Evolutionary conservation across 169 alveolate species (phyloP).

Genomic region (Cryptosporidium muris): DNA sequence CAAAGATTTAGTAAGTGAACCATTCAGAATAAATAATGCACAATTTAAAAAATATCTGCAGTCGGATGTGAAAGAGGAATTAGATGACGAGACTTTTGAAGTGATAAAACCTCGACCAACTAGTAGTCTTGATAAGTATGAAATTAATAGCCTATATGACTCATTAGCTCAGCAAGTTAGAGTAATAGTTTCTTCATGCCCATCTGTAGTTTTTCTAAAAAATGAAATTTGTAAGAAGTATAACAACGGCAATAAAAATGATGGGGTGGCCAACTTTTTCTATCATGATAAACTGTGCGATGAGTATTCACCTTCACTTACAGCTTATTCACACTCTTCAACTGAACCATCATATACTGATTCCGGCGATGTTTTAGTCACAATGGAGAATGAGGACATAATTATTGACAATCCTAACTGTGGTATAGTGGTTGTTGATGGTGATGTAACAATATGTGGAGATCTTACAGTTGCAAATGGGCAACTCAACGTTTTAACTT

Average conservation of each 20-base stretch:
- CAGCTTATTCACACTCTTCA: slow-evolving; percentile 10
- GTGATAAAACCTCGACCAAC: not conserved
- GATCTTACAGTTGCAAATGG: slow-evolving; percentile 62
- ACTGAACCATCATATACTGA: slow-evolving; percentile 38
- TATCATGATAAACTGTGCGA: not conserved
- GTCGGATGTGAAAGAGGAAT: not conserved
- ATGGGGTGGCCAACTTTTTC: slow-evolving; percentile 13
- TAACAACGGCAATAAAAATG: slow-evolving; percentile 10
- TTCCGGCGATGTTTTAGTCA: slow-evolving; percentile 40
- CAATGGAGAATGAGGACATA: slow-evolving; percentile 54
- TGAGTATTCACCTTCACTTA: slow-evolving; percentile 15
- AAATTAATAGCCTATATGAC: slow-evolving; percentile 25
- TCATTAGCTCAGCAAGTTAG: slow-evolving; percentile 26
- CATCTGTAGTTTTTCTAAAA: slow-evolving; percentile 11
- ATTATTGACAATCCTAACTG: slow-evolving; percentile 56
- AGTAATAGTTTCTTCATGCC: slow-evolving; percentile 38
- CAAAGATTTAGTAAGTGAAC: not conserved
- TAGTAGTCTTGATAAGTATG: not conserved
- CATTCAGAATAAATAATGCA: not conserved
- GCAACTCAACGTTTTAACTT: slow-evolving; percentile 36
- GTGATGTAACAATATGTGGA: slow-evolving; percentile 48
- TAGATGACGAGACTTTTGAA: slow-evolving; percentile 8
- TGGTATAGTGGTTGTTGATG: slow-evolving; percentile 41
- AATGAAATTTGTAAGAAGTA: slow-evolving; percentile 9
- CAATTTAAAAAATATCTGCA: slow-evolving; percentile 1